Percentiles rank a stretch among this genome's conserved stretches.
These are phyloP conservation scores for Moniliella sp. DNA, from an alignment of 1,284 basidiomycete genomes.

Conservation along the genomic window DNA sequence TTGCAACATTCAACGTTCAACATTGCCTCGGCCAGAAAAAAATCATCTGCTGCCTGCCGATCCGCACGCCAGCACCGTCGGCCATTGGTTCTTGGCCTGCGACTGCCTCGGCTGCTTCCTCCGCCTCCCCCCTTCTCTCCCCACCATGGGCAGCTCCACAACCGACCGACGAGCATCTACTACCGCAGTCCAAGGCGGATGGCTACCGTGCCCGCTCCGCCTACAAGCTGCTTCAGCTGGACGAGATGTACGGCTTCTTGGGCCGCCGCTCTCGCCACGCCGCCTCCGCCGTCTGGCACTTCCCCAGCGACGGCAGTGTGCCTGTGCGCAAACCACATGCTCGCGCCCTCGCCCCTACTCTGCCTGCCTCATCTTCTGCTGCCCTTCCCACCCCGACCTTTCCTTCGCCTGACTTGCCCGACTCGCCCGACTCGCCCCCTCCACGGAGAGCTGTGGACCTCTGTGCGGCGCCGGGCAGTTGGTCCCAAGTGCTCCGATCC, in stretches of 20 bases:
- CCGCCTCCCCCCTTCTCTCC: too few species aligned
- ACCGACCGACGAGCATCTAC: conserved; percentile 40
- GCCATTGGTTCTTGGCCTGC: too few species aligned
- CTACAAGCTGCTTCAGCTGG: conserved; percentile 39
- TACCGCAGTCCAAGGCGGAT: conserved; percentile 38
- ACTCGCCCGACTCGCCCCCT: too few species aligned
- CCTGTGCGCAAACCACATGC: not conserved
- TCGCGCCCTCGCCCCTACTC: conserved; percentile 3
- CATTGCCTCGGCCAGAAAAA: too few species aligned
- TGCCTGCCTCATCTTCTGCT: too few species aligned
- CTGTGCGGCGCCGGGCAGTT: conserved; percentile 41
- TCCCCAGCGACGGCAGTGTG: not conserved
- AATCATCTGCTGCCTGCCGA: too few species aligned
- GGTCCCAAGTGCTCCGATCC: conserved; percentile 35
- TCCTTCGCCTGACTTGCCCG: too few species aligned
- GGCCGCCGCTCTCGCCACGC: too few species aligned
- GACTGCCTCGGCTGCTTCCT: too few species aligned
- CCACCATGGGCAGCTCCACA: conserved; percentile 26
- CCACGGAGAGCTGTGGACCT: conserved; percentile 42
- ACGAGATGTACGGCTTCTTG: conserved; percentile 37
- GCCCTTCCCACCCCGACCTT: too few species aligned
- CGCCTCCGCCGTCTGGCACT: conserved; percentile 3
- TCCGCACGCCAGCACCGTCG: too few species aligned
- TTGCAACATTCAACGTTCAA: too few species aligned
- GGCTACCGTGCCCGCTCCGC: conserved; percentile 42